Conservation (phyloP, 164 flowering plant genomes). For the Aristolochia californica region DNA sequence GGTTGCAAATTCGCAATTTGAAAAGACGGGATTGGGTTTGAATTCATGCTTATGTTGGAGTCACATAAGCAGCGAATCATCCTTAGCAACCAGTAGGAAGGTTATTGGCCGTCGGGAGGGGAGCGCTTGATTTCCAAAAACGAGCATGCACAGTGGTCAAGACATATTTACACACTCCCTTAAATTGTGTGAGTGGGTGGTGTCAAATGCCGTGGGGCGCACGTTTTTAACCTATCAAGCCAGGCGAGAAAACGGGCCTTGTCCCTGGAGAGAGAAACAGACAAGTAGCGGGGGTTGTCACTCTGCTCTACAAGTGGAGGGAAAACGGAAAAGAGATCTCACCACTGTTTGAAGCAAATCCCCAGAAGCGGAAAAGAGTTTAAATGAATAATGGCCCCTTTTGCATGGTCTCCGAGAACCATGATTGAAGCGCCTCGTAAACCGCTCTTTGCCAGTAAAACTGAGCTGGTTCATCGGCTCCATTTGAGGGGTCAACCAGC, state of each 20-base stretch:
- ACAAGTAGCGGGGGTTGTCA: not conserved
- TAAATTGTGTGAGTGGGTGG: constrained; percentile 25
- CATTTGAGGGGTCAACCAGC: constrained; percentile 25
- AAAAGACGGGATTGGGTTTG: too few species aligned
- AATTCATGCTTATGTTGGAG: too few species aligned
- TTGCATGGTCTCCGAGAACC: constrained; percentile 64
- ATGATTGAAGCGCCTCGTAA: constrained; percentile 33
- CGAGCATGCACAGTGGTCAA: not conserved
- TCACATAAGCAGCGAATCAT: too few species aligned
- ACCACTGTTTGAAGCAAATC: too few species aligned
- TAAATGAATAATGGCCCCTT: too few species aligned
- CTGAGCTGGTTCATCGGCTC: constrained; percentile 25
- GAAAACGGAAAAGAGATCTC: too few species aligned
- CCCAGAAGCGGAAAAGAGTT: too few species aligned
- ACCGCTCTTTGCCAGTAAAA: constrained; percentile 42
- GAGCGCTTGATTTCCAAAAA: too few species aligned
- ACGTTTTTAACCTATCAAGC: constrained; percentile 17
- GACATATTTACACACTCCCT: not conserved
- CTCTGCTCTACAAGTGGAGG: too few species aligned
- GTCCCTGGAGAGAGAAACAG: constrained; percentile 24
- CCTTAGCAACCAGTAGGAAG: too few species aligned
- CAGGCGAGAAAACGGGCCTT: constrained; percentile 10
- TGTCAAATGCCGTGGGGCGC: constrained; percentile 13
- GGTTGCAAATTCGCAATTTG: too few species aligned
- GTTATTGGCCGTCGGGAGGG: too few species aligned